Evolutionary conservation across 2,329 filamentous ascomycete species (phyloP).

Genomic region (Epichloe gansuensis): DNA sequence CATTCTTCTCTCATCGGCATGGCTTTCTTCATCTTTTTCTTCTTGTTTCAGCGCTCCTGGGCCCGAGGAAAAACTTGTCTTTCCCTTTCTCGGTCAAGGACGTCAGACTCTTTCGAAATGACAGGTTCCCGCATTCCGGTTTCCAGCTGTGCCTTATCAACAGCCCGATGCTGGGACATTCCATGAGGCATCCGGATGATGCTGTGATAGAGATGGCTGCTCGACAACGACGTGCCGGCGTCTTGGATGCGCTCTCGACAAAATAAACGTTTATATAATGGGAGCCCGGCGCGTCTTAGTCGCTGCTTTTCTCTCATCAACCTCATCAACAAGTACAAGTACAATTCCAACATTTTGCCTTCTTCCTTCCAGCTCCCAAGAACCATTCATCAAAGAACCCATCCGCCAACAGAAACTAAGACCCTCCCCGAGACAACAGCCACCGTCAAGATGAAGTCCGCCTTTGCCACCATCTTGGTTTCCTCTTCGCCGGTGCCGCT

Average conservation of each 20-base stretch:
- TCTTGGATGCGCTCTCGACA: background rate
- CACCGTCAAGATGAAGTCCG: slow-evolving; percentile 4
- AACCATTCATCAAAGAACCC: too few species aligned
- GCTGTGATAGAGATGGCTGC: background rate
- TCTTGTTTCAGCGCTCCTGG: too few species aligned
- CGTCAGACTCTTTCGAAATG: background rate
- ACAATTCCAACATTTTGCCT: too few species aligned
- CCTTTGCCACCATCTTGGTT: background rate
- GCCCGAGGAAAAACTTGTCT: background rate
- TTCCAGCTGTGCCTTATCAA: background rate
- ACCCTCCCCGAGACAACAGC: background rate
- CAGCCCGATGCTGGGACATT: background rate
- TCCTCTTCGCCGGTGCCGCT: slow-evolving; percentile 4
- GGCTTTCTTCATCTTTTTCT: slow-evolving; percentile 2
- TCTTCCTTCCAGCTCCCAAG: too few species aligned
- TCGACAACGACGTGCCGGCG: too few species aligned
- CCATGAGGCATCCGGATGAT: background rate
- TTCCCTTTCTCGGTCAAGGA: background rate
- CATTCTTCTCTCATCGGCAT: background rate
- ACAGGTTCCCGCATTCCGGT: background rate
- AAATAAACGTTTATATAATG: background rate
- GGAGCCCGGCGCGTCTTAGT: background rate
- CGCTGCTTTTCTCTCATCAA: background rate
- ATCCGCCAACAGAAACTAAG: too few species aligned
- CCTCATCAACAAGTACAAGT: background rate